Percentiles rank a stretch among this genome's conserved stretches.
These are phyloP conservation scores for Grosmannia huntii DNA, from an alignment of 2,329 filamentous ascomycete species.

Conservation along the genomic window DNA sequence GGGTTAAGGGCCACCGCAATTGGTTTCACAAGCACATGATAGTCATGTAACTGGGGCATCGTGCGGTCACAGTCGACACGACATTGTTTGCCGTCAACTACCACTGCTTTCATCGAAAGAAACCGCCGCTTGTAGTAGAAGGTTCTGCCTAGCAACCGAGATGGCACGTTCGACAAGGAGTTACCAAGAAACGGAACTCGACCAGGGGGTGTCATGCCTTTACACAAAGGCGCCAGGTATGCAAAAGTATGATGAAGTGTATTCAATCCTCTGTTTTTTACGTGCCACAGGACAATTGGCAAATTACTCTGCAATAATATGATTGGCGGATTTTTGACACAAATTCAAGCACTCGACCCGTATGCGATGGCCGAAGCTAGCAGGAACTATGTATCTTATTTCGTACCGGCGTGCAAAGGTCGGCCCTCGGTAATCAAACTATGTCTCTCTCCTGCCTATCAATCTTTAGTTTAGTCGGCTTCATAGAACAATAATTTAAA, in stretches of 20 bases:
- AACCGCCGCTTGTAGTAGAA: not conserved
- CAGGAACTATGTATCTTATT: no score
- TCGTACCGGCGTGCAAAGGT: not conserved
- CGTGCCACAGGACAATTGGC: not conserved
- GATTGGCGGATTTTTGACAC: no score
- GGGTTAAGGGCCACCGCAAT: slow-evolving; percentile 16
- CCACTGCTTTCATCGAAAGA: slow-evolving; percentile 12
- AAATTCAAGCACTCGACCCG: no score
- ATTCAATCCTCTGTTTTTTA: not conserved
- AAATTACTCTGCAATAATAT: not conserved
- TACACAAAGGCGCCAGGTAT: not conserved
- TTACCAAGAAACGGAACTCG: not conserved
- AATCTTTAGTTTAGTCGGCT: no score
- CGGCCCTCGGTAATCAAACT: not conserved
- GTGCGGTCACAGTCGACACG: slow-evolving; percentile 10
- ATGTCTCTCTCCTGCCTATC: not conserved
- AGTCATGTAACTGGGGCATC: slow-evolving; percentile 11
- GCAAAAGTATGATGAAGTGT: not conserved
- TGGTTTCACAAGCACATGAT: slow-evolving; percentile 14
- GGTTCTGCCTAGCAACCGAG: not conserved
- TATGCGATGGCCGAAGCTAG: no score
- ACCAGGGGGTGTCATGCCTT: not conserved
- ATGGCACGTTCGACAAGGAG: not conserved
- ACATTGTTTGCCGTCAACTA: slow-evolving; percentile 5
- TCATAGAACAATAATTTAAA: no score